These are phyloP conservation scores for Yarrowia osloensis DNA, from an alignment of 805 yeast species.

Conservation along the genomic window DNA sequence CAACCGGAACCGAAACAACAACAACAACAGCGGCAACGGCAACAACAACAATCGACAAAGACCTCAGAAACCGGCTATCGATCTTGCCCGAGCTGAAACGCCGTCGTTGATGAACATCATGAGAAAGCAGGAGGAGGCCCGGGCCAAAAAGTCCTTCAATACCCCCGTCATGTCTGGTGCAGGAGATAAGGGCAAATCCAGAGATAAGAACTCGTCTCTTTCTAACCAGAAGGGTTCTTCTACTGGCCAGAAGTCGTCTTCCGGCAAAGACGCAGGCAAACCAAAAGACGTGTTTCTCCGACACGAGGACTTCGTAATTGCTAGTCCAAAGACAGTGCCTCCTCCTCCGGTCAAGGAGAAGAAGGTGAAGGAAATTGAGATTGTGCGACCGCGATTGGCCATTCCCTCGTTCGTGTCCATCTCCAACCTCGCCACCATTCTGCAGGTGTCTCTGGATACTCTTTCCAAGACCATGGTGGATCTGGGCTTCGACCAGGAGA, in stretches of 20 bases:
- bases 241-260: too few species aligned
- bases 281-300: background rate
- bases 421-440: slow-evolving; percentile 70
- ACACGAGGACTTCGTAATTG: background rate
- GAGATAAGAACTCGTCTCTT: background rate
- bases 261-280: too few species aligned
- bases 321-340: background rate
- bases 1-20: background rate
- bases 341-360: slow-evolving; percentile 11
- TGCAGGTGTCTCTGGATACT: slow-evolving; percentile 63
- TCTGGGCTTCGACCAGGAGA: slow-evolving; percentile 71
- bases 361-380: slow-evolving; percentile 31
- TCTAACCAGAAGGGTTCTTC: too few species aligned
- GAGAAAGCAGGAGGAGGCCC: slow-evolving; percentile 7
- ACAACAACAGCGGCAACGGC: background rate
- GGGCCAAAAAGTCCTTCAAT: background rate
- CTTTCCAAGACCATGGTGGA: slow-evolving; percentile 59
- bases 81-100: background rate
- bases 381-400: slow-evolving; percentile 34
- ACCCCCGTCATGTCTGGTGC: background rate
- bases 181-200: background rate
- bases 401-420: slow-evolving; percentile 80
- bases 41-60: background rate
- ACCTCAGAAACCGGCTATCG: background rate
- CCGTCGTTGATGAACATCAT: slow-evolving; percentile 6